Evolutionary conservation across 2,329 filamentous ascomycete species (phyloP).

Genomic region (Dactylellina haptotyla): DNA sequence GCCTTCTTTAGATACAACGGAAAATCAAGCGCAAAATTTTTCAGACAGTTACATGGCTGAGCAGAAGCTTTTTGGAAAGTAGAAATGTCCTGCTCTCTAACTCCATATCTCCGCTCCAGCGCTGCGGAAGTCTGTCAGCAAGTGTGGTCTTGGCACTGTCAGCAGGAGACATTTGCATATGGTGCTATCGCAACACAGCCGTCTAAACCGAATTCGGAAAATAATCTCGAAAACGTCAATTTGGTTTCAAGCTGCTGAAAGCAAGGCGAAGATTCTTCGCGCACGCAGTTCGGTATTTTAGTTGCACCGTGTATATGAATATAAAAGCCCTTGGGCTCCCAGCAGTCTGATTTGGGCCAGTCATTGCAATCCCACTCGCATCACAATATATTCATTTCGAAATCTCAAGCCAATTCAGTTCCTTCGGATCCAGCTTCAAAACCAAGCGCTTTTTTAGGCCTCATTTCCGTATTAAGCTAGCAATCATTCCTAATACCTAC

Average conservation of each 20-base stretch:
- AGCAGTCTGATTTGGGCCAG: too few relatives aligned
- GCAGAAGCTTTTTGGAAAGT: not conserved
- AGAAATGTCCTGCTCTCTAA: not conserved
- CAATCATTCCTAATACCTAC: not conserved
- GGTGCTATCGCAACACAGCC: conserved; percentile 3
- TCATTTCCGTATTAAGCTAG: too few relatives aligned
- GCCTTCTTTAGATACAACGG: too few relatives aligned
- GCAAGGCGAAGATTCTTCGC: not conserved
- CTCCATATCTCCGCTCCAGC: not conserved
- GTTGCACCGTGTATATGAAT: not conserved
- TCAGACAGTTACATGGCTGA: too few relatives aligned
- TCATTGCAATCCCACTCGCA: too few relatives aligned
- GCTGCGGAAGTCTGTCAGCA: not conserved
- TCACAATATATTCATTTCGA: too few relatives aligned
- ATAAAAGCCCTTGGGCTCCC: not conserved
- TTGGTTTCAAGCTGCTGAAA: not conserved
- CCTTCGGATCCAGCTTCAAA: too few relatives aligned
- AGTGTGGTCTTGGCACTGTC: not conserved
- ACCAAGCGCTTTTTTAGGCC: too few relatives aligned
- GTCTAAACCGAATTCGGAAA: not conserved
- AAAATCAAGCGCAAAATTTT: too few relatives aligned
- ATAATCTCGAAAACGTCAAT: too few relatives aligned
- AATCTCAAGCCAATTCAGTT: not conserved
- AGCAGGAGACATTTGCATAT: conserved; percentile 31
- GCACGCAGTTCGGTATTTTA: not conserved